Conservation (phyloP, 2,329 filamentous ascomycete genomes). For the Microcyclospora tardicrescens region DNA sequence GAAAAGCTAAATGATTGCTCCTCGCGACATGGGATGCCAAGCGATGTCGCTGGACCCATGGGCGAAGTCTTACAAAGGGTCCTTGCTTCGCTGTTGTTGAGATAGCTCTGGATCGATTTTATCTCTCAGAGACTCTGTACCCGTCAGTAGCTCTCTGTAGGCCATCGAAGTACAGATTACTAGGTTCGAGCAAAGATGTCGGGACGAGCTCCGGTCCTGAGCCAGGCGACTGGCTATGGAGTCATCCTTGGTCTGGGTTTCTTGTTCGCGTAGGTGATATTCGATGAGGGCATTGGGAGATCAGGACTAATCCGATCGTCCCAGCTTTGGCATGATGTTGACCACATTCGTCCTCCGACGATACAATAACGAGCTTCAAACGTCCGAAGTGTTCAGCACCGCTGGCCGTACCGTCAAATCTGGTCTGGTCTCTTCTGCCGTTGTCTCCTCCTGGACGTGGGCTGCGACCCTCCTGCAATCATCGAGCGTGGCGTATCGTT, state of each 20-base stretch:
- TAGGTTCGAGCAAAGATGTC: background rate
- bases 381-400: conserved; percentile 85
- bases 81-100: background rate
- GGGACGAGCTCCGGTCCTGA: conserved; percentile 24
- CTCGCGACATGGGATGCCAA: too few relatives aligned
- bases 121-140: too few relatives aligned
- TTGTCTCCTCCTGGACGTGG: conserved; percentile 93
- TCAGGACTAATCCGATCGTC: conserved; percentile 6
- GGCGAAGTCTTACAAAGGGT: too few relatives aligned
- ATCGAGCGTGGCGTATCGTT: conserved; percentile 64
- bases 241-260: conserved; percentile 62
- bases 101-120: background rate
- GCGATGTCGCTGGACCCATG: too few relatives aligned
- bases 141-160: too few relatives aligned
- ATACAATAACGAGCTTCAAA: conserved; percentile 68
- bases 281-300: background rate
- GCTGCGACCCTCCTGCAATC: conserved; percentile 43
- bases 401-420: conserved; percentile 81
- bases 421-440: conserved; percentile 72
- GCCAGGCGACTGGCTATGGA: conserved; percentile 61
- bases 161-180: too few relatives aligned
- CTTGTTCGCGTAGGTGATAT: conserved; percentile 45
- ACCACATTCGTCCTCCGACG: conserved; percentile 59
- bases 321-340: conserved; percentile 53
- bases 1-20: too few relatives aligned